A percentile compares a stretch with the other conserved stretches of the same genome.
phyloP scores from a whole-genome alignment of 2,329 filamentous ascomycete species.

The Fusarium anguioides region DNA sequence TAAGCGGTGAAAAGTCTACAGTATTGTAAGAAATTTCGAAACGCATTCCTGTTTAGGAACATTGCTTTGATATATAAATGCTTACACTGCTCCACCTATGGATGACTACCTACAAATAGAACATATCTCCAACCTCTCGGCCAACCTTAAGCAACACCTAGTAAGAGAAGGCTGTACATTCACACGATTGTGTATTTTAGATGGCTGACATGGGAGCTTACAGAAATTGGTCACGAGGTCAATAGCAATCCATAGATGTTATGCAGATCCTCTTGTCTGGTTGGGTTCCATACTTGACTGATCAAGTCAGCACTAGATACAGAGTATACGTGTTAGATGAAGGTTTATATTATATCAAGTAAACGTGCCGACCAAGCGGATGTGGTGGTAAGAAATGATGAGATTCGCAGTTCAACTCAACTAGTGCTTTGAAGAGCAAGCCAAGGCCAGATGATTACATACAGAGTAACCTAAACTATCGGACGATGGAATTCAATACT shows the following conservation, averaged over 20 bases:
- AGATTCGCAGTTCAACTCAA: background rate
- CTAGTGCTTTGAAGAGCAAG: conserved; percentile 1
- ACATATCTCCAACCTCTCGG: background rate
- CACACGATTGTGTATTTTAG: background rate
- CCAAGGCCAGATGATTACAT: background rate
- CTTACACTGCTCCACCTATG: no score
- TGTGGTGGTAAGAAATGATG: conserved; percentile 1
- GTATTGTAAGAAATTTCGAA: background rate
- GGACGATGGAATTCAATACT: background rate
- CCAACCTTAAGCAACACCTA: background rate
- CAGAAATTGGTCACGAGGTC: background rate
- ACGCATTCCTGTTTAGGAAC: background rate
- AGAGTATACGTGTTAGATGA: background rate
- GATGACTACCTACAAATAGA: no score
- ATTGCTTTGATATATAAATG: no score
- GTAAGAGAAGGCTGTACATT: no score
- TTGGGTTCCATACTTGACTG: background rate
- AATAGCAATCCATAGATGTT: background rate
- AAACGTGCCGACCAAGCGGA: background rate
- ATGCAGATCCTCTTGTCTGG: background rate
- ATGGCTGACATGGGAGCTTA: conserved; percentile 5
- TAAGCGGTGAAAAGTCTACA: background rate
- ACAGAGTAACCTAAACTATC: background rate
- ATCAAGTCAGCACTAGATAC: conserved; percentile 19
- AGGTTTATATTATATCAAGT: background rate